phyloP scores from a whole-genome alignment of 2,329 filamentous ascomycete species.

The Cladobotryum protrusum region DNA sequence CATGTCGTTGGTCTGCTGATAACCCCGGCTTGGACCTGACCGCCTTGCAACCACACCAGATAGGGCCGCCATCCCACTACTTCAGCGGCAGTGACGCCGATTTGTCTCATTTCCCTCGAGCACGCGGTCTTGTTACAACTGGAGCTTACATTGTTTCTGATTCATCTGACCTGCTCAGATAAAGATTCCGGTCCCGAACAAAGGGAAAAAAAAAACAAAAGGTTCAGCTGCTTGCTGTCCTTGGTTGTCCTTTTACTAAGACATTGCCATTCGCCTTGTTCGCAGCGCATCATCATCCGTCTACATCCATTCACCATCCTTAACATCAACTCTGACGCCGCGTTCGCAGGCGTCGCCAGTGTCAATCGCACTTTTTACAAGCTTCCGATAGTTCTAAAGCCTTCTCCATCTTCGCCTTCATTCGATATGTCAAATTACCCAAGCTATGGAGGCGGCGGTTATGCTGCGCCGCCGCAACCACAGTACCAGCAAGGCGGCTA shows the following conservation, averaged over 20 bases:
- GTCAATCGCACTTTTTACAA: not conserved
- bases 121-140: not conserved
- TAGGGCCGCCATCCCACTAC: too few relatives aligned
- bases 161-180: not conserved
- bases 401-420: not conserved
- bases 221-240: not conserved
- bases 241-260: not conserved
- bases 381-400: not conserved
- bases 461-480: constrained; percentile 10
- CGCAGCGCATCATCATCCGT: not conserved
- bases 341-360: not conserved
- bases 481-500: constrained; percentile 28
- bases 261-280: not conserved
- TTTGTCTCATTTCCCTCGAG: not conserved
- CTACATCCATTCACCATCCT: not conserved
- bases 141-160: not conserved
- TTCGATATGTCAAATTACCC: constrained; percentile 10
- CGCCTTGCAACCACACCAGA: too few relatives aligned
- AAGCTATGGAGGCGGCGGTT: constrained; percentile 9
- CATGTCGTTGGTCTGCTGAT: too few relatives aligned
- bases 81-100: not conserved
- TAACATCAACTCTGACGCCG: not conserved
- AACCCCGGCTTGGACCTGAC: too few relatives aligned
- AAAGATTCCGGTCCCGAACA: not conserved
- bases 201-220: not conserved